These are phyloP conservation scores for Suillus weaverae DNA, from an alignment of 768 basidiomycete species.

Conservation along the genomic window DNA sequence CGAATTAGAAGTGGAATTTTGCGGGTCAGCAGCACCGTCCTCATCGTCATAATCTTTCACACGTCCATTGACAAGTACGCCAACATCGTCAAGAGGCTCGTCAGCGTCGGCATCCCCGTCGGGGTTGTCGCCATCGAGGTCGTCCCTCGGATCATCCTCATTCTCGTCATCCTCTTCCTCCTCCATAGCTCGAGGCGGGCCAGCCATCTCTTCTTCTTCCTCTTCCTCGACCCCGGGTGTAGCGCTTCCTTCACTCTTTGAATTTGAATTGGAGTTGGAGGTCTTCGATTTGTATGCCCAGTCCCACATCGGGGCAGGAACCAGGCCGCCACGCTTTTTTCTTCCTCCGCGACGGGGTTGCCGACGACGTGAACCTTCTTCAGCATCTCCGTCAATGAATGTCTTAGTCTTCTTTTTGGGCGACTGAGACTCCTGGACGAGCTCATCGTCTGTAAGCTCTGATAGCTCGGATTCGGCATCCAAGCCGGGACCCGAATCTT, in stretches of 20 bases:
- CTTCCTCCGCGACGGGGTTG: slow-evolving; percentile 29
- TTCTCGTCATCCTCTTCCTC: slow-evolving; percentile 53
- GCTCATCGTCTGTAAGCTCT: slow-evolving; percentile 81
- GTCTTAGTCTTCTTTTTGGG: slow-evolving; percentile 13
- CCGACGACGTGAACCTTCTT: slow-evolving; percentile 15
- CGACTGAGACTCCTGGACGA: slow-evolving; percentile 45
- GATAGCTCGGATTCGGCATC: slow-evolving; percentile 78
- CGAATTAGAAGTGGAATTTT: slow-evolving; percentile 5
- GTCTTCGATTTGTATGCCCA: slow-evolving; percentile 63
- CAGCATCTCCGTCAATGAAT: slow-evolving; percentile 5
- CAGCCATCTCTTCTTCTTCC: slow-evolving; percentile 44
- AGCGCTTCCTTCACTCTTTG: slow-evolving; percentile 49
- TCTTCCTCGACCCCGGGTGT: slow-evolving; percentile 36
- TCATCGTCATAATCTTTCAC: slow-evolving; percentile 18
- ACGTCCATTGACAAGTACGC: slow-evolving; percentile 6
- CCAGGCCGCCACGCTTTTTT: slow-evolving; percentile 64
- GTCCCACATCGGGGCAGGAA: slow-evolving; percentile 83
- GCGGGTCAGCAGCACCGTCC: slow-evolving; percentile 11
- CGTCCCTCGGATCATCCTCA: slow-evolving; percentile 15
- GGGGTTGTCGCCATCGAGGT: slow-evolving; percentile 17
- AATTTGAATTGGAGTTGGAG: slow-evolving; percentile 34
- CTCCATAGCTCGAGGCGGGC: slow-evolving; percentile 55
- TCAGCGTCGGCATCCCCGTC: slow-evolving; percentile 14
- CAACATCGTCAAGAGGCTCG: slow-evolving; percentile 6
- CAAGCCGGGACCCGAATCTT: slow-evolving; percentile 40